Percentiles rank a stretch among this genome's conserved stretches.
Conservation (phyloP, 768 basidiomycete genomes). For the Cantharellus cinnabarinus region DNA sequence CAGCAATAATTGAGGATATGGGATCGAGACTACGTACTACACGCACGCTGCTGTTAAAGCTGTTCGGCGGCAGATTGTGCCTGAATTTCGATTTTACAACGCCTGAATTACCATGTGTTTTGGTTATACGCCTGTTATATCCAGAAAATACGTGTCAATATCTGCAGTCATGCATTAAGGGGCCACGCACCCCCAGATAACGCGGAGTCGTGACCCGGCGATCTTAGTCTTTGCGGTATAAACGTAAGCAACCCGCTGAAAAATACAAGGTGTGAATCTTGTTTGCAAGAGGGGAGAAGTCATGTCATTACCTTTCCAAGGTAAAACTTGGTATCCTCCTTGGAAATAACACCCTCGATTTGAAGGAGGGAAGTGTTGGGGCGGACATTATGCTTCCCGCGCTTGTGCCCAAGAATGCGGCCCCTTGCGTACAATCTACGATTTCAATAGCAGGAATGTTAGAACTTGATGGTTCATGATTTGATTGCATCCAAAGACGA, state of each 20-base stretch:
- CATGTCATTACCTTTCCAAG: constrained; percentile 64
- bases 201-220: constrained; percentile 84
- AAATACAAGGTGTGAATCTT: not conserved
- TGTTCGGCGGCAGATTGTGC: constrained; percentile 82
- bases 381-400: constrained; percentile 88
- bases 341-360: constrained; percentile 86
- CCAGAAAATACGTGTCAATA: not conserved
- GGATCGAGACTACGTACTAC: constrained; percentile 36
- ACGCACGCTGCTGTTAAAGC: constrained; percentile 83
- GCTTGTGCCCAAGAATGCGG: constrained; percentile 94
- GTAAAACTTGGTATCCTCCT: constrained; percentile 94
- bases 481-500: no score
- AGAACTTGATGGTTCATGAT: no score
- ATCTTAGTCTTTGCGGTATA: constrained; percentile 94
- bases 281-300: not conserved
- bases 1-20: not conserved
- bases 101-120: constrained; percentile 84
- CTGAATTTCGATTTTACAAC: constrained; percentile 95
- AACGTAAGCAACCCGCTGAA: constrained; percentile 85
- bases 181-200: constrained; percentile 82
- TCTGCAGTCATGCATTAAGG: not conserved
- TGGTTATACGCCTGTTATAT: constrained; percentile 55
- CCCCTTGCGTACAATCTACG: constrained; percentile 85
- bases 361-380: constrained; percentile 93
- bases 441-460: no score